These are phyloP conservation scores for Podospora sp. DNA, from an alignment of 495 filamentous ascomycete genomes.

Conservation along the genomic window DNA sequence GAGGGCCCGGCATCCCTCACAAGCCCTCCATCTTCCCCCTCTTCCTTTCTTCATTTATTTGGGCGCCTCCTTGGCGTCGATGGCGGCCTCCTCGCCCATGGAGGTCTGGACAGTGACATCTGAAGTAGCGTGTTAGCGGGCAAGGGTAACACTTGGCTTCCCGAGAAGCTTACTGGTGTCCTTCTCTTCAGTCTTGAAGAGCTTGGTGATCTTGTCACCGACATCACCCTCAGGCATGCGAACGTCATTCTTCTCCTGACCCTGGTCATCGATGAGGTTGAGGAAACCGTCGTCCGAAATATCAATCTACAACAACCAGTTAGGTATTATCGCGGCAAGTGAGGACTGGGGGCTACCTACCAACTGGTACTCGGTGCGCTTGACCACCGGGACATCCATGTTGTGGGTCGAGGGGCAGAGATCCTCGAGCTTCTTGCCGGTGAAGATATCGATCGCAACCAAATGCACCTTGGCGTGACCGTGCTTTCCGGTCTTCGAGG, in stretches of 20 bases:
- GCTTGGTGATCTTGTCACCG: constrained; percentile 75
- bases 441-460: constrained; percentile 98
- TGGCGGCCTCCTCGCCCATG: constrained; percentile 92
- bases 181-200: constrained; percentile 68
- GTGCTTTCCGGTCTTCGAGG: constrained; percentile 99
- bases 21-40: constrained; percentile 12
- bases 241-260: constrained; percentile 89
- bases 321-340: constrained; percentile 9
- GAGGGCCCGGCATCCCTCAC: constrained; percentile 24
- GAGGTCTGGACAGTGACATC: constrained; percentile 88
- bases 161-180: constrained; percentile 72
- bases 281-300: constrained; percentile 90
- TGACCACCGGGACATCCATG: constrained; percentile 98
- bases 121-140: constrained; percentile 42
- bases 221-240: constrained; percentile 88
- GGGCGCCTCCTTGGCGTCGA: constrained; percentile 91
- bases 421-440: constrained; percentile 98
- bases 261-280: constrained; percentile 79
- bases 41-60: constrained; percentile 28
- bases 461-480: constrained; percentile 99
- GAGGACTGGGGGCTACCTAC: constrained; percentile 56
- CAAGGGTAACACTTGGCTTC: neutral
- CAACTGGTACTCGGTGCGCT: constrained; percentile 87
- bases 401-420: constrained; percentile 99
- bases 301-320: constrained; percentile 62